A percentile compares a stretch with the other conserved stretches of the same genome.
Evolutionary conservation across 352 stramenopile genomes (phyloP).

Genomic region (Phytophthora palmivora): DNA sequence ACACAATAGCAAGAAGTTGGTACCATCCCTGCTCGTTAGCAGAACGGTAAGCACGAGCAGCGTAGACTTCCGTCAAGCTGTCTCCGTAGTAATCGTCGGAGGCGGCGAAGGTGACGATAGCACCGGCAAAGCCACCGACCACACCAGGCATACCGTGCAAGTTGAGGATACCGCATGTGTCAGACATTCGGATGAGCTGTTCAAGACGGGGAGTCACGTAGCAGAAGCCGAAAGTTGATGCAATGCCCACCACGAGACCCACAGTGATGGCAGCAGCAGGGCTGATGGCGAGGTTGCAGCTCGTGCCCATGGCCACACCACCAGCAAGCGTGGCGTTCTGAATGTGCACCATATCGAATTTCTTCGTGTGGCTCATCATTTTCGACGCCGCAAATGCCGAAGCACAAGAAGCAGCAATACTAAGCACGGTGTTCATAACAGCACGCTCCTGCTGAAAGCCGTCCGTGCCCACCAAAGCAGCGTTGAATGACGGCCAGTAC

Average conservation of each 20-base stretch:
- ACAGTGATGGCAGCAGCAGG: constrained; percentile 60
- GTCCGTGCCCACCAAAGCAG: constrained; percentile 58
- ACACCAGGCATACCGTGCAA: constrained; percentile 83
- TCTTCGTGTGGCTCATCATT: constrained; percentile 55
- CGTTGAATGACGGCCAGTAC: constrained; percentile 90
- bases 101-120: constrained; percentile 56
- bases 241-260: constrained; percentile 56
- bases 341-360: constrained; percentile 87
- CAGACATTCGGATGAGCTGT: constrained; percentile 46
- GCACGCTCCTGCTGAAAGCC: constrained; percentile 75
- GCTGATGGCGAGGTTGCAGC: constrained; percentile 76
- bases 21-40: constrained; percentile 57
- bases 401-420: constrained; percentile 65
- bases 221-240: constrained; percentile 56
- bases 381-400: constrained; percentile 62
- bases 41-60: constrained; percentile 50
- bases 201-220: constrained; percentile 57
- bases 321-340: constrained; percentile 88
- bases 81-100: constrained; percentile 60
- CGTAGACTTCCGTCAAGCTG: constrained; percentile 56
- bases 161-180: constrained; percentile 75
- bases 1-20: constrained; percentile 63
- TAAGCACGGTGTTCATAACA: constrained; percentile 82
- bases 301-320: constrained; percentile 80
- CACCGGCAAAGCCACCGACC: constrained; percentile 63